A percentile compares a stretch with the other conserved stretches of the same genome.
These are phyloP conservation scores for Teunomyces atbi DNA, from an alignment of 805 yeast genomes.

Conservation along the genomic window DNA sequence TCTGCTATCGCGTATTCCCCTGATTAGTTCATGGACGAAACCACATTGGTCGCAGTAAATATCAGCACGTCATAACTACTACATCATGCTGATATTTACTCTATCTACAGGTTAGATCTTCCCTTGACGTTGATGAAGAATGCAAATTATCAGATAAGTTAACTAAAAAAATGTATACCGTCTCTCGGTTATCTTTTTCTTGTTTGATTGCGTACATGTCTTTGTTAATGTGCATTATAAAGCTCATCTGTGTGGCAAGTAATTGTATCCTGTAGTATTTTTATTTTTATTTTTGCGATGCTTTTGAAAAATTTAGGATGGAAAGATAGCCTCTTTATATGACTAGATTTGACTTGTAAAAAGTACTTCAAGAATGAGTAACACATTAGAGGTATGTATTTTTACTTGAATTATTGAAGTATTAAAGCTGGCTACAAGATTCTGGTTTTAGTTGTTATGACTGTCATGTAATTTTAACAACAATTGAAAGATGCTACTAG, in stretches of 20 bases:
- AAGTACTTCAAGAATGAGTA: conserved; percentile 39
- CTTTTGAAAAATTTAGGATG: conserved; percentile 2
- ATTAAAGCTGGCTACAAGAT: background rate
- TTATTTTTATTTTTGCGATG: conserved; percentile 2
- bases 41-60: background rate
- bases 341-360: background rate
- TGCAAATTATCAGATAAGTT: too few species aligned
- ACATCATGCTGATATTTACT: background rate
- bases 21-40: conserved; percentile 1
- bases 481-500: too few species aligned
- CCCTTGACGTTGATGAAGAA: too few species aligned
- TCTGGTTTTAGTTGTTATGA: background rate
- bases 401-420: background rate
- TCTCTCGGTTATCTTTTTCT: too few species aligned
- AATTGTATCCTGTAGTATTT: background rate
- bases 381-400: conserved; percentile 57
- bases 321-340: background rate
- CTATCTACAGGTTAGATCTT: background rate
- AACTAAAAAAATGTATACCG: too few species aligned
- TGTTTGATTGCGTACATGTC: too few species aligned
- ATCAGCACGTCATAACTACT: background rate
- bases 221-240: too few species aligned
- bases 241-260: background rate
- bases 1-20: conserved; percentile 3
- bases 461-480: too few species aligned